A percentile compares a stretch with the other conserved stretches of the same genome.
Conservation (phyloP, 106 monocot genomes). For the Xerophyta viscosa region DNA sequence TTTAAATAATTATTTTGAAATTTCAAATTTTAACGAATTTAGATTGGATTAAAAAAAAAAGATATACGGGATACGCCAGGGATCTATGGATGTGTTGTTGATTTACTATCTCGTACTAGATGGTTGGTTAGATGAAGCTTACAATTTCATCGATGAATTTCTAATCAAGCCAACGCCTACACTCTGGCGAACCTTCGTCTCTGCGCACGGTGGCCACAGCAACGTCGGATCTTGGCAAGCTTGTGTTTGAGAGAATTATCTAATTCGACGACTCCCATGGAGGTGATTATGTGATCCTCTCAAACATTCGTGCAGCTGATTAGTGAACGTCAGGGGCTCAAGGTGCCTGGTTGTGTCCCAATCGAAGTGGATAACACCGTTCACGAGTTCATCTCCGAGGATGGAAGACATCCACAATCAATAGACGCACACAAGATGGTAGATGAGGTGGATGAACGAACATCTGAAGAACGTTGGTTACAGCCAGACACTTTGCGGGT, state of each 20-base stretch:
- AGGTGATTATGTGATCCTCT: slow-evolving; percentile 66
- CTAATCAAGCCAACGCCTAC: slow-evolving; percentile 45
- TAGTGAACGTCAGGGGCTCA: slow-evolving; percentile 36
- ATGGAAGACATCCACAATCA: slow-evolving; percentile 50
- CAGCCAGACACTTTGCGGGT: slow-evolving; percentile 46
- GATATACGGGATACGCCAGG: slow-evolving; percentile 32
- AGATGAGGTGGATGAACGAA: slow-evolving; percentile 46
- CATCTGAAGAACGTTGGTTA: slow-evolving; percentile 52
- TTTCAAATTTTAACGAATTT: too few relatives aligned
- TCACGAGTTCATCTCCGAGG: slow-evolving; percentile 67
- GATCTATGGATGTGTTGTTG: slow-evolving; percentile 61
- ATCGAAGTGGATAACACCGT: slow-evolving; percentile 50
- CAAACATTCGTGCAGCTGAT: slow-evolving; percentile 66
- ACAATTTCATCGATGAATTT: slow-evolving; percentile 37
- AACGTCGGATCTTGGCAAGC: slow-evolving; percentile 52
- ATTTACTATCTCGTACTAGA: slow-evolving; percentile 53
- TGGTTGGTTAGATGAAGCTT: slow-evolving; percentile 45
- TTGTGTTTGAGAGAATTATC: slow-evolving; percentile 44
- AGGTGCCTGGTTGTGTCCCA: slow-evolving; percentile 68
- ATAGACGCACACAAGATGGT: slow-evolving; percentile 32
- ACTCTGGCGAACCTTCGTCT: slow-evolving; percentile 58
- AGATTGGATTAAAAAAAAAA: too few relatives aligned
- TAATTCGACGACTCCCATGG: slow-evolving; percentile 55
- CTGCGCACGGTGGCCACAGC: slow-evolving; percentile 39
- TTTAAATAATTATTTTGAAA: too few relatives aligned